Evolutionary conservation across 106 monocot genomes (phyloP).

Genomic region (Platanthera guangdongensis): DNA sequence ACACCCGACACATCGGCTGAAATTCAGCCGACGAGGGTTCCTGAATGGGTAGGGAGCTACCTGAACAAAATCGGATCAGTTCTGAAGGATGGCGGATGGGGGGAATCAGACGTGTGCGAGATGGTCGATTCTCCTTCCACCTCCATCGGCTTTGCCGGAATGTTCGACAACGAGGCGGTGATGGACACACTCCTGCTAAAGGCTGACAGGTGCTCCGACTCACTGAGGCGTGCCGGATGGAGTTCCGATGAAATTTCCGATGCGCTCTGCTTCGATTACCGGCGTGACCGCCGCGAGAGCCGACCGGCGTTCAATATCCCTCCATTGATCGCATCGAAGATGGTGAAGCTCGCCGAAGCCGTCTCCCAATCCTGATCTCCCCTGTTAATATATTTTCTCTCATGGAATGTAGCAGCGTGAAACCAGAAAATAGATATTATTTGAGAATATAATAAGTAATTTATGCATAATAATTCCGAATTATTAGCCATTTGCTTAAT

Average conservation of each 20-base stretch:
- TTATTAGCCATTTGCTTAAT: not conserved
- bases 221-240: conserved; percentile 67
- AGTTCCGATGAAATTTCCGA: conserved; percentile 44
- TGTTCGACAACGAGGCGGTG: conserved; percentile 25
- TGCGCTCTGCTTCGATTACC: conserved; percentile 14
- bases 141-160: not conserved
- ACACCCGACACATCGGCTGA: conserved; percentile 28
- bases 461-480: not conserved
- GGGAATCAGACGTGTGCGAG: conserved; percentile 46
- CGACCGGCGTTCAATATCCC: conserved; percentile 20
- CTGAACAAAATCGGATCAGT: conserved; percentile 47
- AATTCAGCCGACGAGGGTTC: conserved; percentile 27
- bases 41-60: conserved; percentile 58
- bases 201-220: conserved; percentile 55
- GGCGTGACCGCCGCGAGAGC: conserved; percentile 1
- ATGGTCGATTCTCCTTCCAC: conserved; percentile 27
- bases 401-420: not conserved
- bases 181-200: conserved; percentile 55
- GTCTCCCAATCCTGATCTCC: conserved; percentile 4
- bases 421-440: not conserved
- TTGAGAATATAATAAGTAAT: not conserved
- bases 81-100: conserved; percentile 64
- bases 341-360: conserved; percentile 21
- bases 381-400: not conserved
- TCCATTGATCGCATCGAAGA: conserved; percentile 19